phyloP scores from a whole-genome alignment of 805 yeast genomes.

The Yamadazyma philogaea region DNA sequence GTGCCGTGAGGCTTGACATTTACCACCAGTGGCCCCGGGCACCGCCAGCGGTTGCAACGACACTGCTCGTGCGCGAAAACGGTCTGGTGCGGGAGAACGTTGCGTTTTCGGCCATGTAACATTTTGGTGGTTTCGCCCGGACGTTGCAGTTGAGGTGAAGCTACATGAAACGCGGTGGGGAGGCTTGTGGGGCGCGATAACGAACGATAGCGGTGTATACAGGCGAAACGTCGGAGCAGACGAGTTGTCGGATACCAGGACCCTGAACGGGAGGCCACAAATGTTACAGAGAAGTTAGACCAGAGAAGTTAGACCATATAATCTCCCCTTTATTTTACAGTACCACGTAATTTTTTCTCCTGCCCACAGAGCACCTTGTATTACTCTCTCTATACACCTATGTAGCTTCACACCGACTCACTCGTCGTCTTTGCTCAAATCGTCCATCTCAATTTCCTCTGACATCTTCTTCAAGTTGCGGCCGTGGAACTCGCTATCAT shows the following conservation, averaged over 20 bases:
- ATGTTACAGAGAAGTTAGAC: too few relatives aligned
- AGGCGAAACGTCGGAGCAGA: too few relatives aligned
- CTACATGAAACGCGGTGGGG: neutral
- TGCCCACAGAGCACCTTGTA: too few relatives aligned
- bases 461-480: conserved; percentile 17
- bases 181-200: neutral
- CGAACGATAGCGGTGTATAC: too few relatives aligned
- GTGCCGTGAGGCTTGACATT: neutral
- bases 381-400: too few relatives aligned
- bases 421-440: conserved; percentile 4
- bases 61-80: too few relatives aligned
- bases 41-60: neutral
- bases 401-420: too few relatives aligned
- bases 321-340: too few relatives aligned
- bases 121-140: conserved; percentile 1
- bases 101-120: neutral
- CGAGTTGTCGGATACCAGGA: too few relatives aligned
- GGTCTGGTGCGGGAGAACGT: neutral
- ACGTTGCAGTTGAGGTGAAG: conserved; percentile 1
- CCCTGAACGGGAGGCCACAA: too few relatives aligned
- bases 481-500: conserved; percentile 38
- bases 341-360: too few relatives aligned
- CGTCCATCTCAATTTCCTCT: conserved; percentile 10
- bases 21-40: neutral
- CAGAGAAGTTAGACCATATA: too few relatives aligned